phyloP scores from a whole-genome alignment of 257 asterid species.

The Phtheirospermum japonicum region DNA sequence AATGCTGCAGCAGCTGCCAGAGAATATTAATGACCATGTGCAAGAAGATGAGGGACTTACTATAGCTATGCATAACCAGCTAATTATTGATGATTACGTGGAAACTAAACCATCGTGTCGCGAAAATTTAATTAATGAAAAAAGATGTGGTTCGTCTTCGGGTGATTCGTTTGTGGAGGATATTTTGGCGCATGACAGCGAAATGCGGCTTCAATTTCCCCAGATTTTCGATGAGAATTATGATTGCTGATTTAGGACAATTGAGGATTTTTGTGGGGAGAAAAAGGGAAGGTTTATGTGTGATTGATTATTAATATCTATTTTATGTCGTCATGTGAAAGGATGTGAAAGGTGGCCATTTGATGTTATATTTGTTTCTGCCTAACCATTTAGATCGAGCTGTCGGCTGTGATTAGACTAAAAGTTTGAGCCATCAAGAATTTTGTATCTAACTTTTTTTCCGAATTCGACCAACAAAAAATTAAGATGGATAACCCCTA shows the following conservation, averaged over 20 bases:
- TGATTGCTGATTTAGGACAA: constrained; percentile 35
- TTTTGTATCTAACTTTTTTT: no score
- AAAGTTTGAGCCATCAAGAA: no score
- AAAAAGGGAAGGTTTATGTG: not conserved
- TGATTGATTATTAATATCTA: no score
- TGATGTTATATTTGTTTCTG: no score
- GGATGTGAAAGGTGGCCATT: no score
- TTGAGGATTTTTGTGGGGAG: not conserved
- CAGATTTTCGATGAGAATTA: constrained; percentile 44
- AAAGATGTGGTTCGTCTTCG: constrained; percentile 17
- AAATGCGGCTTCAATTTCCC: constrained; percentile 71
- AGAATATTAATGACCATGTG: constrained; percentile 7
- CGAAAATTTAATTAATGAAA: constrained; percentile 15
- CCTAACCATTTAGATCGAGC: no score
- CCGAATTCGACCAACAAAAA: no score
- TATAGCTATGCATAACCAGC: not conserved
- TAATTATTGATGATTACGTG: not conserved
- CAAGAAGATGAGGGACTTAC: constrained; percentile 25
- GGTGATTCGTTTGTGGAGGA: constrained; percentile 71
- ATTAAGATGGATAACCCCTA: no score
- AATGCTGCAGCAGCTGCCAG: not conserved
- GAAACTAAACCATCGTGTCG: not conserved
- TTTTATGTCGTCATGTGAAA: no score
- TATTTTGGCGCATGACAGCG: constrained; percentile 68
- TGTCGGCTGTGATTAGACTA: no score